Evolutionary conservation across 345 rosid species (phyloP).

Genomic region (Pelargonium nanum): DNA sequence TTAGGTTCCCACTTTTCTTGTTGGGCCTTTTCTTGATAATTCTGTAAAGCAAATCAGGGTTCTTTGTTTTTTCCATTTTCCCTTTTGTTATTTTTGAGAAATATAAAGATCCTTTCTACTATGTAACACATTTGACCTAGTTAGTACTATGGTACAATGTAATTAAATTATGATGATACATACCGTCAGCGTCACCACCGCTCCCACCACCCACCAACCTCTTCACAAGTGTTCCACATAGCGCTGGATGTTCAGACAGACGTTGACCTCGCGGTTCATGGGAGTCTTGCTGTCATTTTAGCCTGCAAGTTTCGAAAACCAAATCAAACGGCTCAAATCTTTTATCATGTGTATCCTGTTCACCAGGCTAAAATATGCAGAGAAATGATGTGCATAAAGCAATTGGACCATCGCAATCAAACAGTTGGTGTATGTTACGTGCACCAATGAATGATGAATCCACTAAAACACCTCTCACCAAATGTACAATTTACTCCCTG

Average conservation of each 20-base stretch:
- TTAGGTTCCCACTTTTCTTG: background rate
- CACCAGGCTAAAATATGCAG: too few species aligned
- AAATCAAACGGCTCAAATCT: too few species aligned
- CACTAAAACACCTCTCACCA: background rate
- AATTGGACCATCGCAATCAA: too few species aligned
- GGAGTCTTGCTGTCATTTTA: too few species aligned
- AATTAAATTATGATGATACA: background rate
- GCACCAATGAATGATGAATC: background rate
- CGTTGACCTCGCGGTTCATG: too few species aligned
- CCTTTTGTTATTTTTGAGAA: background rate
- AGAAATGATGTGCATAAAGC: too few species aligned
- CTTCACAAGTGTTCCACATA: too few species aligned
- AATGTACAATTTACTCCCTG: background rate
- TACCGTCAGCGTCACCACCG: background rate
- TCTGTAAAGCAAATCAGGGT: background rate
- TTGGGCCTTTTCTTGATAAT: background rate
- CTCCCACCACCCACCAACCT: background rate
- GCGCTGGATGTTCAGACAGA: too few species aligned
- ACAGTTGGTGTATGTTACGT: background rate
- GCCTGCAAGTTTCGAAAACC: background rate
- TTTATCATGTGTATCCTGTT: too few species aligned
- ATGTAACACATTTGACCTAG: background rate
- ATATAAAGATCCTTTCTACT: background rate
- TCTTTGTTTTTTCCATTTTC: too few species aligned
- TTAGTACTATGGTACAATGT: background rate